phyloP scores from a whole-genome alignment of 2,329 filamentous ascomycete species.

The Neonectria neomacrospora region DNA sequence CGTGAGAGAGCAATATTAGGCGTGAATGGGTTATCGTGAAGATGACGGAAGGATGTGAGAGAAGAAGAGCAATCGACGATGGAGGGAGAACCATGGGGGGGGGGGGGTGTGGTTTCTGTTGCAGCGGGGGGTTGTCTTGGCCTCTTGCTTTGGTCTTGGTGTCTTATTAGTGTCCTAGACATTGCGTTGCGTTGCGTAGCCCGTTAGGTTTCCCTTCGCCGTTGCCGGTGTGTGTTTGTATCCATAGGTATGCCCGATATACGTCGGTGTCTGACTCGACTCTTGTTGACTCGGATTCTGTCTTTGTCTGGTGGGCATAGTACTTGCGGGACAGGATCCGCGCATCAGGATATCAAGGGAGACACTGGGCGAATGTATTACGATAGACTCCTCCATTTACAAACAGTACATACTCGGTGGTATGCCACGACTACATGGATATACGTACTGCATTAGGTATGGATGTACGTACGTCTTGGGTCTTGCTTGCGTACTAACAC shows the following conservation, averaged over 20 bases:
- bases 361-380: slow-evolving; percentile 3
- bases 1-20: no score
- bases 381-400: not conserved
- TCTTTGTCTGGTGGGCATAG: not conserved
- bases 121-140: not conserved
- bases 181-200: not conserved
- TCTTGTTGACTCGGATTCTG: not conserved
- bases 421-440: slow-evolving; percentile 11
- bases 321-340: not conserved
- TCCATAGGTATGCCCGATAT: not conserved
- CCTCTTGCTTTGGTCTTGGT: not conserved
- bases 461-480: slow-evolving; percentile 18
- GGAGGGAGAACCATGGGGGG: not conserved
- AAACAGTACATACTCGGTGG: not conserved
- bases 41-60: not conserved
- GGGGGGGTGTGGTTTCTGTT: not conserved
- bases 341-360: slow-evolving; percentile 2
- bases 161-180: not conserved
- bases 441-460: slow-evolving; percentile 4
- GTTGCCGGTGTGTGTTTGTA: not conserved
- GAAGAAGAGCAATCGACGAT: not conserved
- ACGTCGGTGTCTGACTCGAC: not conserved
- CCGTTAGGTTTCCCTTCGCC: slow-evolving; percentile 2
- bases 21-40: not conserved
- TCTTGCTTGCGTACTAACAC: slow-evolving; percentile 20